Evolutionary conservation across 345 rosid species (phyloP).

Genomic region (Hypericum androsaemum): DNA sequence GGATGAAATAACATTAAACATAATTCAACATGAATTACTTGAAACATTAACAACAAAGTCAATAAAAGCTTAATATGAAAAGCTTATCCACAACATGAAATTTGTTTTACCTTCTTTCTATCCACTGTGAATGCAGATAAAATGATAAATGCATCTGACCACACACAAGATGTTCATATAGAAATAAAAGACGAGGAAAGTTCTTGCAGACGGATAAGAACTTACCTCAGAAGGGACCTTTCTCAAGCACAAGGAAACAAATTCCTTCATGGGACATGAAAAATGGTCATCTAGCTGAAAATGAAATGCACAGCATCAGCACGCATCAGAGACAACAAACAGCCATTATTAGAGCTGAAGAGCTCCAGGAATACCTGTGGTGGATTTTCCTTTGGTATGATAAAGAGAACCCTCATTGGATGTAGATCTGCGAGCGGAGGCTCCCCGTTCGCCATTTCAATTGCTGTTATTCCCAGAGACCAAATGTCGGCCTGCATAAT

Average conservation of each 20-base stretch:
- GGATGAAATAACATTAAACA: too few relatives aligned
- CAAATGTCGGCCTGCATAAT: conserved; percentile 90
- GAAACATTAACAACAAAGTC: too few relatives aligned
- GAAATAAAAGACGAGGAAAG: background rate
- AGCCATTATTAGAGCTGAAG: conserved; percentile 12
- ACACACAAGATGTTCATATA: conserved; percentile 1
- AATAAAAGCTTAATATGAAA: too few relatives aligned
- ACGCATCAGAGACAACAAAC: conserved; percentile 13
- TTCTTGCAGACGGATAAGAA: conserved; percentile 4
- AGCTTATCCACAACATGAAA: too few relatives aligned
- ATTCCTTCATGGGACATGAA: conserved; percentile 93
- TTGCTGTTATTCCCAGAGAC: conserved; percentile 97
- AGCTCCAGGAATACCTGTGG: conserved; percentile 68
- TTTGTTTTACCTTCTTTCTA: too few relatives aligned
- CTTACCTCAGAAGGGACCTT: conserved; percentile 88
- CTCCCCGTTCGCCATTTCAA: conserved; percentile 99
- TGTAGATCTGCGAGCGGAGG: conserved; percentile 99
- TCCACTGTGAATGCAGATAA: too few relatives aligned
- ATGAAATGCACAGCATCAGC: conserved; percentile 15
- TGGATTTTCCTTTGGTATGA: conserved; percentile 98
- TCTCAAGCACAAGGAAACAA: conserved; percentile 88
- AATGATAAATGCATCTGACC: background rate
- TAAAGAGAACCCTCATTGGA: conserved; percentile 99
- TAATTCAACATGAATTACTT: too few relatives aligned
- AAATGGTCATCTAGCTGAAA: conserved; percentile 98